Base-by-base conservation (phyloP, 2,329 filamentous ascomycete genomes). In the Zalaria sp. region DNA sequence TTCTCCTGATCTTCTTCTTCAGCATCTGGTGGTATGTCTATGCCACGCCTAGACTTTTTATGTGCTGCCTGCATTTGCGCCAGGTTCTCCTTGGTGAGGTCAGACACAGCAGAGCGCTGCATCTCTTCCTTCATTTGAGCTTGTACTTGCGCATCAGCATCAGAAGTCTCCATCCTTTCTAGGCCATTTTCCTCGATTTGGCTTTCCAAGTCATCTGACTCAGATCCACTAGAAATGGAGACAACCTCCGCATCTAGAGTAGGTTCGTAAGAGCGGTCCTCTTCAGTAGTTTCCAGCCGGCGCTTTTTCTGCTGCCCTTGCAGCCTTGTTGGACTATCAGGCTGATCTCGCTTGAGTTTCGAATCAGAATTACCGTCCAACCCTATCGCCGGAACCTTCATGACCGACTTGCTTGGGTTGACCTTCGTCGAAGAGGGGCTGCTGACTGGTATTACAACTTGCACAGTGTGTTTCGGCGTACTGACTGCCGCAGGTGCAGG, bases 81-180 rank as follows among this genome's bases (percentile, higher is more conserved):
- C 10, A 60, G 49, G 37, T 59, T 60, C 6, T 51, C 55, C 42
- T 51, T 51, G 2, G 57, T 60, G 27, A 60, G 43, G 10, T 52
- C 44, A 31, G 11, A 5, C 27, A 28, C 39, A 28, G 10, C 27
- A 34, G 26, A 27, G 6, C 31, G 31, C 8, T n/a, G 32, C 37
- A 45, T 40, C 28, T 45, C 40, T 10, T 41, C 35, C 5, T 5
- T 36, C n/a, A 45, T 11, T 27, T 45, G 39, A 42, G 42, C 41
- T 11, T 45, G 4, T 7, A 31, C 37, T 29, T 38, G 38, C 4
- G 38, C 37, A 6, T 41, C 38, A 9, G 43, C 39, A 5, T 46
- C 42, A 3, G 28, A 11, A 2, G 10, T 26, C n/a, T 38, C 25
- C 3, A 8, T 38, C 32, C 27, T 41, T 35, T 37, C 38, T 10